Base-by-base conservation (phyloP, 192 early-diverging fungal species). In the Allomyces javanicus region DNA sequence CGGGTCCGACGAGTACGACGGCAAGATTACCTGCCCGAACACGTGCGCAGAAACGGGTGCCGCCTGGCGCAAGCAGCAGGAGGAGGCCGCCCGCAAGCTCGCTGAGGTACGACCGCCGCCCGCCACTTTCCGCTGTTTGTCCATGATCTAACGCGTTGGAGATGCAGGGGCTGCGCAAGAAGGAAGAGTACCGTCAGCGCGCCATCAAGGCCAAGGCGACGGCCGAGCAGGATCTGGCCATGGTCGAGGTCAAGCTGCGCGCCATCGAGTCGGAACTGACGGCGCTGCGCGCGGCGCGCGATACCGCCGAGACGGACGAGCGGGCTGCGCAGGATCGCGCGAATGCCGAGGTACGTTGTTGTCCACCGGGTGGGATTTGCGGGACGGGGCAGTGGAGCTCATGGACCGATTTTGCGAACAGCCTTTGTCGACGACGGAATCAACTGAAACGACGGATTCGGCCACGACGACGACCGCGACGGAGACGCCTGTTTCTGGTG, bases 1-100 rank as follows among this genome's bases (percentile, higher is more conserved):
- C 70, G 96, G 96, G 10, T 87, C 87, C 0, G 94, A 96, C 66
- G 96, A 96, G 72, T 86, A 81, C 69, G 71, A 72, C 63, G 81
- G 82, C 0, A 40, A 72, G 7, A 74, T 79, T 0, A 27, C 69
- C 14, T 97, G 96, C 63, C 82, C 85, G 3, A 83, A 96, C 72
- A 71, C 65, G n/a, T 98, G 96, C 65, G 77, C 73, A 21, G 77
- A 86, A 64, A 70, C 83, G 5, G 88, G 81, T 10, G 72, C 65
- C 0, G 70, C 72, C 62, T 77, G 81, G 43, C 70, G 75, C 24
- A 65, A 73, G 50, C 63, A 71, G 25, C 70, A 74, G 24, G 68
- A 69, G 10, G 65, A 75, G 61, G 24, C 77, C 4, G 62, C 67
- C 22, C 65, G 43, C 23, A 25, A 70, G 22, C 65, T 65, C 61